Evolutionary conservation across 768 basidiomycete genomes (phyloP).

Genomic region (Pleurotus tuber-regium): DNA sequence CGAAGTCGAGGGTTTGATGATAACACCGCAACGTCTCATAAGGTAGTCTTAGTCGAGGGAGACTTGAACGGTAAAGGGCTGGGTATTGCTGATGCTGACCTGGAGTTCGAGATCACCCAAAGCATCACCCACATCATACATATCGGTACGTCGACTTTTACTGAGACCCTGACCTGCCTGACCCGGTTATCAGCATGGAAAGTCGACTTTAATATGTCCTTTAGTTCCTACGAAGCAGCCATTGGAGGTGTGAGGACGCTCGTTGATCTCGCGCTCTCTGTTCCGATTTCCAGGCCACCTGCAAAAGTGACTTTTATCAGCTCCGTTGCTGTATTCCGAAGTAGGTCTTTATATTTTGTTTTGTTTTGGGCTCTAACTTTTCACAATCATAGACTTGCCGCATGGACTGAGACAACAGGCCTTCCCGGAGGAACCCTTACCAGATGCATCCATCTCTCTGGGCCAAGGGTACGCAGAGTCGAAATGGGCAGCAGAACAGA

Average conservation of each 20-base stretch:
- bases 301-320: slow-evolving; percentile 31
- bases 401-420: background rate
- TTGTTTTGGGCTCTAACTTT: background rate
- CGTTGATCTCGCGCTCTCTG: slow-evolving; percentile 26
- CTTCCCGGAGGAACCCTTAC: slow-evolving; percentile 3
- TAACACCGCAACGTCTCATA: slow-evolving; percentile 11
- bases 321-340: slow-evolving; percentile 21
- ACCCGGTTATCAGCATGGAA: no score
- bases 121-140: slow-evolving; percentile 29
- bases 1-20: slow-evolving; percentile 17
- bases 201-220: slow-evolving; percentile 38
- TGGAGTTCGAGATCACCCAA: slow-evolving; percentile 21
- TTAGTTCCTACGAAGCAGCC: slow-evolving; percentile 34
- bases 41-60: slow-evolving; percentile 19
- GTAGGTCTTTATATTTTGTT: no score
- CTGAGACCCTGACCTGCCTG: no score
- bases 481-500: slow-evolving; percentile 7
- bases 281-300: slow-evolving; percentile 13
- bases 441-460: background rate
- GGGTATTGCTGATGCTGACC: slow-evolving; percentile 15
- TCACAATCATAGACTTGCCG: background rate
- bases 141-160: slow-evolving; percentile 16
- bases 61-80: slow-evolving; percentile 11
- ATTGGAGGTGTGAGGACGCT: slow-evolving; percentile 30
- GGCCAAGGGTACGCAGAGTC: slow-evolving; percentile 9